A percentile compares a stretch with the other conserved stretches of the same genome.
Conservation (phyloP, 2,329 filamentous ascomycete species). For the Fulvia fulva region DNA sequence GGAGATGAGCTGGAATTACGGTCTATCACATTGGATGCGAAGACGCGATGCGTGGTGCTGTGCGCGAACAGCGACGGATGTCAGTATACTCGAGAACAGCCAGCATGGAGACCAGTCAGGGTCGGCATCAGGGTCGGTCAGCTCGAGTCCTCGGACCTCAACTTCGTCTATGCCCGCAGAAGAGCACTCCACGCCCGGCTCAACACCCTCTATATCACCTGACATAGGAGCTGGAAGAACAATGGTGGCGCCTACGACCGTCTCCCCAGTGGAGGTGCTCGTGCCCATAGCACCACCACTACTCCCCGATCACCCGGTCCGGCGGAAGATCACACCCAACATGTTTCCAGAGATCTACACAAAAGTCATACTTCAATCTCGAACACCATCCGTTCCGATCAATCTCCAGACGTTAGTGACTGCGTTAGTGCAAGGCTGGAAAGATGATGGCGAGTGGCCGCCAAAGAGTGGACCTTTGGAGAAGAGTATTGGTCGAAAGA, state of each 20-base stretch:
- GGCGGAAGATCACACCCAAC: slow-evolving; percentile 67
- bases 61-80: slow-evolving; percentile 54
- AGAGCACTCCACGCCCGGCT: slow-evolving; percentile 17
- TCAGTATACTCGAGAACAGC: slow-evolving; percentile 1
- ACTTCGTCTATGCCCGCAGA: slow-evolving; percentile 32
- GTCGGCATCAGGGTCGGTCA: slow-evolving; percentile 5
- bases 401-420: slow-evolving; percentile 78
- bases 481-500: slow-evolving; percentile 40
- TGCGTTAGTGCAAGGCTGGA: slow-evolving; percentile 85
- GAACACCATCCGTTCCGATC: slow-evolving; percentile 82
- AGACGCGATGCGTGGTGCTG: slow-evolving; percentile 82
- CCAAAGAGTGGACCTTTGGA: slow-evolving; percentile 55
- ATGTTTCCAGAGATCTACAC: slow-evolving; percentile 82
- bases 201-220: slow-evolving; percentile 15
- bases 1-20: slow-evolving; percentile 67
- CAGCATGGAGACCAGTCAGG: slow-evolving; percentile 1
- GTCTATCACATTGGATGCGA: slow-evolving; percentile 72
- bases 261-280: slow-evolving; percentile 35
- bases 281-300: slow-evolving; percentile 71
- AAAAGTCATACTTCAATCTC: slow-evolving; percentile 75
- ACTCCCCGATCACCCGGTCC: slow-evolving; percentile 72
- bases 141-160: slow-evolving; percentile 34
- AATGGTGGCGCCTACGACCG: background rate
- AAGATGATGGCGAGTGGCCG: slow-evolving; percentile 89
- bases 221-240: background rate